Conservation (phyloP, 257 asterid genomes). For the Verbena officinalis region DNA sequence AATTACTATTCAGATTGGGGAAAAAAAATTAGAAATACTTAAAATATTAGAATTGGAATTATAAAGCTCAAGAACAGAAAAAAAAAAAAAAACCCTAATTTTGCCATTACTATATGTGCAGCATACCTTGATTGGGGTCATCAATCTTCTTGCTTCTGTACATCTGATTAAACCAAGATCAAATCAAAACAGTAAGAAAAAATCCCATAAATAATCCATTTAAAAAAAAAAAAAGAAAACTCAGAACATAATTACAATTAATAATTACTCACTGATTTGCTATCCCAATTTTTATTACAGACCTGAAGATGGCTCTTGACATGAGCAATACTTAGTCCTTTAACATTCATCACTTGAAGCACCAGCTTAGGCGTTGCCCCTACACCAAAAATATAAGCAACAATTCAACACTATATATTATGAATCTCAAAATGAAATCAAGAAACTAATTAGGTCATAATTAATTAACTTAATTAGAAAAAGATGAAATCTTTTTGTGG, state of each 20-base stretch:
- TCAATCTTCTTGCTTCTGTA: conserved; percentile 93
- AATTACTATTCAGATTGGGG: conserved; percentile 33
- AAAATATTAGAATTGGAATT: conserved; percentile 1
- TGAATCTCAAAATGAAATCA: not conserved
- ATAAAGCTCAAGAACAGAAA: not conserved
- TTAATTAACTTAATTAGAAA: not conserved
- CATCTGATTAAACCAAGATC: conserved; percentile 55
- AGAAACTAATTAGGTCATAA: not conserved
- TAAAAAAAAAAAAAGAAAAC: not conserved
- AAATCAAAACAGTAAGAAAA: not conserved
- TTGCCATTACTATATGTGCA: not conserved
- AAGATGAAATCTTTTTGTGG: not conserved
- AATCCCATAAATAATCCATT: not conserved
- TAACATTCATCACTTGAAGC: conserved; percentile 88
- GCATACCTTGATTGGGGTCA: conserved; percentile 85
- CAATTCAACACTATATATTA: not conserved
- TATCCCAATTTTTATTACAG: not conserved
- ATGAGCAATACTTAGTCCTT: conserved; percentile 96
- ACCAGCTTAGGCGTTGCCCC: conserved; percentile 98
- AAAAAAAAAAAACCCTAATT: conserved; percentile 46
- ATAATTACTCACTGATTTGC: not conserved
- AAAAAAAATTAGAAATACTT: not conserved
- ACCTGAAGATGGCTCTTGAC: conserved; percentile 99
- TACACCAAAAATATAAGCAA: conserved; percentile 34
- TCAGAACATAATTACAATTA: not conserved